Base-by-base conservation (phyloP, 2,329 filamentous ascomycete genomes). In the Aureobasidium sp. region DNA sequence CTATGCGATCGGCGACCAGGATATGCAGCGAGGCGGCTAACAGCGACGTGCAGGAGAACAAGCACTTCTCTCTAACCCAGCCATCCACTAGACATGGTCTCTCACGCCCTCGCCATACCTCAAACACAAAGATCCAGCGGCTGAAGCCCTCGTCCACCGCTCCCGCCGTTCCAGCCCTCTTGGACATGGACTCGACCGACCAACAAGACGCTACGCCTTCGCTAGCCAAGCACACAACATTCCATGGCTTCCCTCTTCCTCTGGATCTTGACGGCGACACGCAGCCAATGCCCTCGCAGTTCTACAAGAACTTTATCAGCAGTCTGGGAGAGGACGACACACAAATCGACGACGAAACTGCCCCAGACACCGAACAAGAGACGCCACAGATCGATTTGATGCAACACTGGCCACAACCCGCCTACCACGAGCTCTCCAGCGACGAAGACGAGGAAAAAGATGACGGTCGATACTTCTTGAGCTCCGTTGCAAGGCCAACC, bases 271-370 rank as follows among this genome's bases (percentile, higher is more conserved):
- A 62, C 62, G 77, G 77, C 55, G 78, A 81, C 64, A 80, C 78
- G 1, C 78, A 81, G 69, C 73, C 74, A 27, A 72, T 73, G 66
- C 76, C 78, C 60, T 77, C 77, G 59, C 78, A 80, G 65, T 74
- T 79, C 49, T 77, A 78, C 67, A 74, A 69, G 51, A 68, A 76
- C 25, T 77, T 69, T 64, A 73, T 71, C 14, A 76, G 75, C 48
- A 76, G 73, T 44, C 70, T 70, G 58, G 53, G 67, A 66, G 53
- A 64, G 62, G 61, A 70, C 63, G 63, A 52, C 52, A 57, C 49
- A 6, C 44, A 55, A 15, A 3, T 44, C 2, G 61, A 60, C 29
- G 36, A 48, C 17, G 41, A 47, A 8, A 58, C 48, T 27, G 51
- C 60, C 29, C 52, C 36, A 12, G 39, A 65, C 29, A 53, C 56